Evolutionary conservation across 768 basidiomycete genomes (phyloP).

Genomic region (Strobilomyces confusus): DNA sequence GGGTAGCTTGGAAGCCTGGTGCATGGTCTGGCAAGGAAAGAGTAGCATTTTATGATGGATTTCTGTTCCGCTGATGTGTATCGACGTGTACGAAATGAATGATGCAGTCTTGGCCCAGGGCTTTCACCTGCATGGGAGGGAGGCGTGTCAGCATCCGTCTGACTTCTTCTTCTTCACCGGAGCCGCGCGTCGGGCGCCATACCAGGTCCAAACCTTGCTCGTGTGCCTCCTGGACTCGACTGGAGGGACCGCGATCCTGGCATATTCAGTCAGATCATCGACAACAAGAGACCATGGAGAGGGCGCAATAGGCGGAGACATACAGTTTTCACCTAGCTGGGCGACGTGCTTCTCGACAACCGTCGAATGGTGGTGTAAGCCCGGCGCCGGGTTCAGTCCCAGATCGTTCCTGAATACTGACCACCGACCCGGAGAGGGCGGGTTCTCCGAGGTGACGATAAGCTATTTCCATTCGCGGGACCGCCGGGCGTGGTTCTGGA

Average conservation of each 20-base stretch:
- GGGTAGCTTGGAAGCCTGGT: too few species aligned
- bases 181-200: background rate
- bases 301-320: background rate
- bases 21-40: too few species aligned
- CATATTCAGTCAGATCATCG: background rate
- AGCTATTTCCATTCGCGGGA: background rate
- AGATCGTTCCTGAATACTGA: too few species aligned
- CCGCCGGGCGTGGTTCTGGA: background rate
- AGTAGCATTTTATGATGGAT: too few species aligned
- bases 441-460: background rate
- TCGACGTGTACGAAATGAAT: too few species aligned
- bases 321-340: background rate
- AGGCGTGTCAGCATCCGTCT: background rate
- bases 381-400: too few species aligned
- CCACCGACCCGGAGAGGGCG: background rate
- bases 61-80: too few species aligned
- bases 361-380: too few species aligned
- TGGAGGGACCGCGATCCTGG: background rate
- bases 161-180: background rate
- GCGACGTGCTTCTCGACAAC: background rate
- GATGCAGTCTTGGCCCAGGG: too few species aligned
- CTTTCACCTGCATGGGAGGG: background rate
- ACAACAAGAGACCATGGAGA: background rate
- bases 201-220: background rate
- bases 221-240: fast-evolving